phyloP scores from a whole-genome alignment of 306 rosid genomes.

The Sicyos edulis region DNA sequence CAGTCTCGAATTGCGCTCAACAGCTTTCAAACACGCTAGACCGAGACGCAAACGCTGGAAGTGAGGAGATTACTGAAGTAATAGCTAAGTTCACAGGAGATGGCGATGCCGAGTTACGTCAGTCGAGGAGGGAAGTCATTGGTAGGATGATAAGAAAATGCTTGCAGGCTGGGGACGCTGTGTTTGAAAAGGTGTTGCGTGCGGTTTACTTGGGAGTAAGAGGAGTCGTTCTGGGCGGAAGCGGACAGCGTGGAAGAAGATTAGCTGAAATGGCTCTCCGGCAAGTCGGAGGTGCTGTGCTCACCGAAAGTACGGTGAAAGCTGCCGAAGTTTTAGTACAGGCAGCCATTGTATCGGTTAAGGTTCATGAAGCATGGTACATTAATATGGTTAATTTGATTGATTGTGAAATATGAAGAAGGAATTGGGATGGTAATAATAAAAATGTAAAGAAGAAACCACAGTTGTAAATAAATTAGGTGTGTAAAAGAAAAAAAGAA shows the following conservation, averaged over 20 bases:
- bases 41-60: slow-evolving; percentile 50
- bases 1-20: slow-evolving; percentile 39
- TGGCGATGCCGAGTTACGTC: slow-evolving; percentile 33
- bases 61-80: slow-evolving; percentile 60
- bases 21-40: slow-evolving; percentile 46
- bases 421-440: background rate
- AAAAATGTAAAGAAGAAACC: slow-evolving; percentile 20
- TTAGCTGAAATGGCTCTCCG: slow-evolving; percentile 62
- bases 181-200: slow-evolving; percentile 66
- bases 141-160: slow-evolving; percentile 70
- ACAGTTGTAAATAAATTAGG: slow-evolving; percentile 4
- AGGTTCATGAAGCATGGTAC: slow-evolving; percentile 87
- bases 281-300: slow-evolving; percentile 61
- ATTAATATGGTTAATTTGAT: slow-evolving; percentile 32
- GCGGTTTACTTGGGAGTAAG: slow-evolving; percentile 62
- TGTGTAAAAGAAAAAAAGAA: background rate
- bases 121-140: slow-evolving; percentile 49
- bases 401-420: slow-evolving; percentile 18
- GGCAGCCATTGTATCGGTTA: slow-evolving; percentile 63
- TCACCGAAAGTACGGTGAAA: slow-evolving; percentile 52
- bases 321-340: slow-evolving; percentile 66
- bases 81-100: slow-evolving; percentile 36
- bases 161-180: slow-evolving; percentile 79
- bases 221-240: slow-evolving; percentile 71
- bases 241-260: slow-evolving; percentile 52